Conservation (phyloP, 768 basidiomycete genomes). For the Sistotremastrum suecicum region DNA sequence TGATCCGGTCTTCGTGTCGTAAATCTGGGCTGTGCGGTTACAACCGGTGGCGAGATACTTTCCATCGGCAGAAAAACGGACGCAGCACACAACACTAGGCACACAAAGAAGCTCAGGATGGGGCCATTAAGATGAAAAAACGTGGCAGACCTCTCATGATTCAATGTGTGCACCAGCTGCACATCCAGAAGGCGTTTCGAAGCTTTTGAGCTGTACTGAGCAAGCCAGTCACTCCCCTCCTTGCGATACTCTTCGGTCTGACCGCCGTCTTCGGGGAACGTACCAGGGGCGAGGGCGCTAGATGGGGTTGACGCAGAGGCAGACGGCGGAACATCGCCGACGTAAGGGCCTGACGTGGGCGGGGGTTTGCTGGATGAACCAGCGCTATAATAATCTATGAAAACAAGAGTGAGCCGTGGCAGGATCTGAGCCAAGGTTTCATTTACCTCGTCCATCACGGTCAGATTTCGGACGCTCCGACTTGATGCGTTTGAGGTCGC, state of each 20-base stretch:
- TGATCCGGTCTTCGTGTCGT: constrained; percentile 74
- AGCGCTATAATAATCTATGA: too few species aligned
- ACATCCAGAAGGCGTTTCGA: constrained; percentile 65
- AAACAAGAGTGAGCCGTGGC: constrained; percentile 2
- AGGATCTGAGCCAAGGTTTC: constrained; percentile 14
- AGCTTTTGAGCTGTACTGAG: constrained; percentile 70
- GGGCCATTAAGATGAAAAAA: neutral
- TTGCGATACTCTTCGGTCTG: constrained; percentile 14
- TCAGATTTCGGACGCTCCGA: constrained; percentile 14
- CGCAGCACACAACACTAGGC: constrained; percentile 70
- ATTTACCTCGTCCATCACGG: constrained; percentile 8
- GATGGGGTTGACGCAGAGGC: too few species aligned
- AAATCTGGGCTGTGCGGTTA: constrained; percentile 91
- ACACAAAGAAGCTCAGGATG: neutral
- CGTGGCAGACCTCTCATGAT: constrained; percentile 63
- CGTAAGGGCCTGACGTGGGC: constrained; percentile 15
- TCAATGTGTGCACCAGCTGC: constrained; percentile 67
- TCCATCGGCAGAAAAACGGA: constrained; percentile 88
- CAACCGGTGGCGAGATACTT: constrained; percentile 91
- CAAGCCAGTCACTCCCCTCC: constrained; percentile 82
- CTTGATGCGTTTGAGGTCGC: constrained; percentile 26
- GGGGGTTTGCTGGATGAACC: constrained; percentile 20
- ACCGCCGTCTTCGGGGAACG: too few species aligned
- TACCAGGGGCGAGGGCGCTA: too few species aligned
- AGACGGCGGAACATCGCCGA: constrained; percentile 2